These are phyloP conservation scores for Claviceps capensis DNA, from an alignment of 2,329 filamentous ascomycete genomes.

Conservation along the genomic window DNA sequence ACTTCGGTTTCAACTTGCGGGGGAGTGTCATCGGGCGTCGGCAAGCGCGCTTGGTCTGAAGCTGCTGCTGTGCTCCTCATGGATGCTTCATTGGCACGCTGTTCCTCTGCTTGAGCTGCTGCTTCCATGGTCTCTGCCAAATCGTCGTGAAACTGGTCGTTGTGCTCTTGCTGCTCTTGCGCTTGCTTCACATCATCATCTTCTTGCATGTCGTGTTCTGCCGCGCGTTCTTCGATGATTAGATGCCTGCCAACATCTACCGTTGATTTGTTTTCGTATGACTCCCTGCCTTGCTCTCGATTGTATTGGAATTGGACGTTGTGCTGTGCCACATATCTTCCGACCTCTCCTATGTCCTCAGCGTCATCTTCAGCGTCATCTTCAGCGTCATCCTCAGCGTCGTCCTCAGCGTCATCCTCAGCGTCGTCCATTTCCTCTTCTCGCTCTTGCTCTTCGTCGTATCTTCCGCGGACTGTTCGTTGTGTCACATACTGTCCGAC, in stretches of 20 bases:
- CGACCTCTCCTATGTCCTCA: not conserved
- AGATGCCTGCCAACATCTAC: not conserved
- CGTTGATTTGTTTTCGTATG: not conserved
- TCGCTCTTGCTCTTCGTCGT: not conserved
- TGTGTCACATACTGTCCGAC: not conserved
- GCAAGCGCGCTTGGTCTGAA: slow-evolving; percentile 30
- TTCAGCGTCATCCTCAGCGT: not conserved
- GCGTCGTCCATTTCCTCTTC: not conserved
- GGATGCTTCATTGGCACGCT: slow-evolving; percentile 9
- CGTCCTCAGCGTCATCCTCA: not conserved
- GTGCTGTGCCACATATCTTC: not conserved
- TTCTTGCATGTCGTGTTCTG: slow-evolving; percentile 2
- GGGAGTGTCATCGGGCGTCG: slow-evolving; percentile 39
- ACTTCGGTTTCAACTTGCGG: slow-evolving; percentile 19
- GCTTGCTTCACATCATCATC: slow-evolving; percentile 1
- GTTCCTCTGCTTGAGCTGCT: slow-evolving; percentile 4
- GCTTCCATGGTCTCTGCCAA: slow-evolving; percentile 3
- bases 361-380: not conserved
- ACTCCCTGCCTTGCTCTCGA: not conserved
- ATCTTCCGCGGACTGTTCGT: not conserved
- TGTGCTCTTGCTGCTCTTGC: slow-evolving; percentile 4
- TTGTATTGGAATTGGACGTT: not conserved
- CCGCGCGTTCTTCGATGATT: slow-evolving; percentile 4
- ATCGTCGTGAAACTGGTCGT: not conserved
- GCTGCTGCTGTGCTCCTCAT: slow-evolving; percentile 20